Conservation (phyloP, 352 stramenopile species). For the Globisporangium orthogonon region DNA sequence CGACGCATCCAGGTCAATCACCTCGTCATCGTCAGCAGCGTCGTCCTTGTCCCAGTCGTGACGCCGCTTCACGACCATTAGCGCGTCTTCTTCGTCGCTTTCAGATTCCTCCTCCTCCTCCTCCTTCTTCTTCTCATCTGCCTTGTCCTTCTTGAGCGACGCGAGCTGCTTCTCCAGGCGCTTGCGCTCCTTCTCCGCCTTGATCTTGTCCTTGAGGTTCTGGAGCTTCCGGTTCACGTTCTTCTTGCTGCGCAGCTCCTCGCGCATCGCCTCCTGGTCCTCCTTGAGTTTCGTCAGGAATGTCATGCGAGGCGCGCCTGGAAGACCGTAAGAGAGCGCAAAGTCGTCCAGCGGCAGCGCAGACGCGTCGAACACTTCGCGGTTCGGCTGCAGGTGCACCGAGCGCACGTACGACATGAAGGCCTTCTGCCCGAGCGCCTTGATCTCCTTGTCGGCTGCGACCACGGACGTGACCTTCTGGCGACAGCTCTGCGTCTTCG, state of each 20-base stretch:
- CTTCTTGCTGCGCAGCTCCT: slow-evolving; percentile 91
- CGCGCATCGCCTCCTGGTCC: slow-evolving; percentile 71
- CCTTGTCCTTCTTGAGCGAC: slow-evolving; percentile 27
- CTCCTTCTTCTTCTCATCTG: slow-evolving; percentile 25
- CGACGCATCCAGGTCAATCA: slow-evolving; percentile 53
- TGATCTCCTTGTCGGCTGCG: slow-evolving; percentile 92
- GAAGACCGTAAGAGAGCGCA: slow-evolving; percentile 92
- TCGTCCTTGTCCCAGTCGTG: slow-evolving; percentile 75
- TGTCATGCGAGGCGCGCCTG: slow-evolving; percentile 88
- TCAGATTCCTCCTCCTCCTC: slow-evolving; percentile 20
- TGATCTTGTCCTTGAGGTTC: slow-evolving; percentile 98
- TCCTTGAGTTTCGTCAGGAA: slow-evolving; percentile 88
- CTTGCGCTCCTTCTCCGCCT: slow-evolving; percentile 93
- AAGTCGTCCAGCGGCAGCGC: slow-evolving; percentile 91
- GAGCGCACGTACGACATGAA: slow-evolving; percentile 98
- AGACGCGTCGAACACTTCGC: slow-evolving; percentile 91
- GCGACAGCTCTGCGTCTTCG: slow-evolving; percentile 91
- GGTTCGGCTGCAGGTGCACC: slow-evolving; percentile 94
- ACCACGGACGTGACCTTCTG: slow-evolving; percentile 91
- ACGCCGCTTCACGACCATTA: slow-evolving; percentile 91
- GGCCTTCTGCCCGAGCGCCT: slow-evolving; percentile 94
- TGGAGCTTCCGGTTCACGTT: slow-evolving; percentile 97
- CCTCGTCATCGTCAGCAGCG: slow-evolving; percentile 32
- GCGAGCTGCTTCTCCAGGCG: slow-evolving; percentile 74
- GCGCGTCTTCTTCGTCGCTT: slow-evolving; percentile 21